These are phyloP conservation scores for Aspergillus amoenus DNA, from an alignment of 2,329 filamentous ascomycete genomes.

Conservation along the genomic window DNA sequence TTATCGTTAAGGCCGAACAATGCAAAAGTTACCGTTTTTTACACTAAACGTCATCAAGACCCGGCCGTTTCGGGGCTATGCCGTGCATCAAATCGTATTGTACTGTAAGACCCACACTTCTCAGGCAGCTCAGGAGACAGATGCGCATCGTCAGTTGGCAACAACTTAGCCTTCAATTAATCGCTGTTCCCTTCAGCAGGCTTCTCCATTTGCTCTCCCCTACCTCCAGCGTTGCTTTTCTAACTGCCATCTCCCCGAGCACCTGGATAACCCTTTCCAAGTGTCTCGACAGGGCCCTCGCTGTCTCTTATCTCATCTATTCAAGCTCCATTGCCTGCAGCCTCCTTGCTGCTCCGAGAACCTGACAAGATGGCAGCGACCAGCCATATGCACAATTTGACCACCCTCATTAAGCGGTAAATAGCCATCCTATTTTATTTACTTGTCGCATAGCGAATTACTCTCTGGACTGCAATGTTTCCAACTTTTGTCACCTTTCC, in stretches of 20 bases:
- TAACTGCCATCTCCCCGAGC: neutral
- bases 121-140: conserved; percentile 26
- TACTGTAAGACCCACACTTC: conserved; percentile 24
- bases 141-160: conserved; percentile 6
- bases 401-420: conserved; percentile 97
- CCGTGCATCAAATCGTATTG: conserved; percentile 9
- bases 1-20: conserved; percentile 10
- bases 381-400: conserved; percentile 92
- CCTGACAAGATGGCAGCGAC: conserved; percentile 59
- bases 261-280: neutral
- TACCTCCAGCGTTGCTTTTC: neutral
- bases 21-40: conserved; percentile 13
- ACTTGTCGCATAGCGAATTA: neutral
- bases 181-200: neutral
- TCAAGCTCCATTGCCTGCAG: conserved; percentile 34
- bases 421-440: conserved; percentile 28
- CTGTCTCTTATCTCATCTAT: conserved; percentile 43
- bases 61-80: neutral
- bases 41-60: conserved; percentile 20
- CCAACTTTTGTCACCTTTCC: neutral
- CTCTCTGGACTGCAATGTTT: neutral
- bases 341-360: conserved; percentile 9
- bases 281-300: neutral
- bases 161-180: conserved; percentile 17
- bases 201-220: neutral